A percentile compares a stretch with the other conserved stretches of the same genome.
Conservation (phyloP, 768 basidiomycete species). For the Auricularia heimuer region DNA sequence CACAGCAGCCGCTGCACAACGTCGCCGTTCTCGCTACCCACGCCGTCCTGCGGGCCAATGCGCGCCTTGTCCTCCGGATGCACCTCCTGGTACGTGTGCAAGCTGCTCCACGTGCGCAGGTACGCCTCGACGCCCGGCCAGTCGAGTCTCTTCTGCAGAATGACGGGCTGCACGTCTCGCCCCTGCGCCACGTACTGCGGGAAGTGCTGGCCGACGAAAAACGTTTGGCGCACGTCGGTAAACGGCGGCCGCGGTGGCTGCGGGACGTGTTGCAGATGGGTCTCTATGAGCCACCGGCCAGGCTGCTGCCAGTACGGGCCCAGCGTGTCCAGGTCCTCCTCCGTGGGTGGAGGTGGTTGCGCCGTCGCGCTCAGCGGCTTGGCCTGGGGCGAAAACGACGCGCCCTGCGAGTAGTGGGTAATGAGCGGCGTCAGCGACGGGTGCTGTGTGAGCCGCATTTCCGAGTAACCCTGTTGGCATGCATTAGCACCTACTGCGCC, state of each 20-base stretch:
- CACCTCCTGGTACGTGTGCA: conserved; percentile 55
- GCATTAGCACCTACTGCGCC: not conserved
- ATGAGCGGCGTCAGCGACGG: conserved; percentile 52
- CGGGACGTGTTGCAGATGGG: conserved; percentile 61
- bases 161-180: conserved; percentile 44
- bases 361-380: not conserved
- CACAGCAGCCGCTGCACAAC: conserved; percentile 58
- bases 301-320: conserved; percentile 77
- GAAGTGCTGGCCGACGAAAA: conserved; percentile 53
- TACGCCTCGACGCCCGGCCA: conserved; percentile 62
- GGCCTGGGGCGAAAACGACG: conserved; percentile 1
- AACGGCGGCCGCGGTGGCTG: conserved; percentile 33
- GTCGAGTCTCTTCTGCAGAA: conserved; percentile 49
- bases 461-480: conserved; percentile 39
- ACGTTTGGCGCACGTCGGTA: conserved; percentile 39
- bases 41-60: conserved; percentile 16
- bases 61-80: conserved; percentile 44
- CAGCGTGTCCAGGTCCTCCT: conserved; percentile 27
- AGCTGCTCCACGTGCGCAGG: conserved; percentile 58
- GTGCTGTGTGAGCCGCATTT: conserved; percentile 55
- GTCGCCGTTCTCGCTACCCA: conserved; percentile 37
- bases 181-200: conserved; percentile 45
- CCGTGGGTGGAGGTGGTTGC: not conserved
- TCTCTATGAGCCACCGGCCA: conserved; percentile 65
- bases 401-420: conserved; percentile 51